phyloP scores from a whole-genome alignment of 148 eudicot species.

The Agrostemma githago region DNA sequence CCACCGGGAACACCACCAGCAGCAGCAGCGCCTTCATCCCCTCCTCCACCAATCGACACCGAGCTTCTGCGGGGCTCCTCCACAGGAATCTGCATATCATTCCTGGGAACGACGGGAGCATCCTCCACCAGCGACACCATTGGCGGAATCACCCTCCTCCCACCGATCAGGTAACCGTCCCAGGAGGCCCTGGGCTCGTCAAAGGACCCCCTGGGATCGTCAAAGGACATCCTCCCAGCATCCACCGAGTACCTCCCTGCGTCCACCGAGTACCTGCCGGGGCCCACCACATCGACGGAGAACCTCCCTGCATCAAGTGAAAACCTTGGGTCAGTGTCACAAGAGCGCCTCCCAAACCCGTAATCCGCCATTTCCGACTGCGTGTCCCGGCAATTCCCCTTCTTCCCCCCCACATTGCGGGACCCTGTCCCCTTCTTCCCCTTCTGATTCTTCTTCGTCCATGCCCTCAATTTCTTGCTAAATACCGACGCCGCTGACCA shows the following conservation, averaged over 20 bases:
- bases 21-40: not conserved
- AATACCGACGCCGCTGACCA: slow-evolving; percentile 92
- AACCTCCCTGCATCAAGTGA: slow-evolving; percentile 85
- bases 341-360: slow-evolving; percentile 82
- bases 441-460: slow-evolving; percentile 57
- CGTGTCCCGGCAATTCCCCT: slow-evolving; percentile 65
- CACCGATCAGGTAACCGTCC: slow-evolving; percentile 76
- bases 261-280: slow-evolving; percentile 75
- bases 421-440: slow-evolving; percentile 29
- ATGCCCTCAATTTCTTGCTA: slow-evolving; percentile 63
- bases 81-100: slow-evolving; percentile 62
- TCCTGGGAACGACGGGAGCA: slow-evolving; percentile 45
- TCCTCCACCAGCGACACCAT: slow-evolving; percentile 86
- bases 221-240: slow-evolving; percentile 57
- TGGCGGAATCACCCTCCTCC: slow-evolving; percentile 47
- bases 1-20: slow-evolving; percentile 60
- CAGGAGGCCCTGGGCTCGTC: slow-evolving; percentile 96
- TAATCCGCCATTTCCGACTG: slow-evolving; percentile 93
- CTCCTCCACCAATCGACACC: slow-evolving; percentile 28
- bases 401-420: slow-evolving; percentile 30
- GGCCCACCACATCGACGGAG: slow-evolving; percentile 51
- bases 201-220: slow-evolving; percentile 70
- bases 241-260: slow-evolving; percentile 36
- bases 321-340: slow-evolving; percentile 85
- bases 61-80: slow-evolving; percentile 45